Evolutionary conservation across 2,329 filamentous ascomycete species (phyloP).

Genomic region (Fusarium caatingaense): DNA sequence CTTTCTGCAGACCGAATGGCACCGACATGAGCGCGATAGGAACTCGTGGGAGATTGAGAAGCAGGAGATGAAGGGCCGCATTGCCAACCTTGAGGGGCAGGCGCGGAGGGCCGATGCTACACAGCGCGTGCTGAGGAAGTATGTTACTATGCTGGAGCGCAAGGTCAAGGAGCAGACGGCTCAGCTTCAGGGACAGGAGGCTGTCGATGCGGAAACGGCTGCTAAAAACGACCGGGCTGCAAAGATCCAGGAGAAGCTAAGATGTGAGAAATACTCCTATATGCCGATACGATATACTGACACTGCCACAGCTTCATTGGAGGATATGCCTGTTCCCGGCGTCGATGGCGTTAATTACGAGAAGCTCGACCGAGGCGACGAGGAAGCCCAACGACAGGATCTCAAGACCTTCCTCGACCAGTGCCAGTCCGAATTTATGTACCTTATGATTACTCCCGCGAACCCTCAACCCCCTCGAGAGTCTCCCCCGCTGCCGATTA

Average conservation of each 20-base stretch:
- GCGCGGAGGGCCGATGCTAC: conserved; percentile 86
- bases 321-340: conserved; percentile 57
- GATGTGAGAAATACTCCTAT: conserved; percentile 55
- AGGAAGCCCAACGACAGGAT: conserved; percentile 63
- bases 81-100: conserved; percentile 93
- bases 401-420: conserved; percentile 72
- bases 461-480: conserved; percentile 74
- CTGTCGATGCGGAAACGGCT: conserved; percentile 55
- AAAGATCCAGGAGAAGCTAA: conserved; percentile 67
- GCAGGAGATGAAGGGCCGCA: conserved; percentile 98
- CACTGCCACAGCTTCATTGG: conserved; percentile 53
- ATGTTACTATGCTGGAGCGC: conserved; percentile 88
- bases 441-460: conserved; percentile 74
- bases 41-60: conserved; percentile 99
- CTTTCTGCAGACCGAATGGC: conserved; percentile 99
- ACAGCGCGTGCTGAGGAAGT: conserved; percentile 89
- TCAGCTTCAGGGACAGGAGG: conserved; percentile 67
- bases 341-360: conserved; percentile 61
- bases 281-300: conserved; percentile 22
- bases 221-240: conserved; percentile 64
- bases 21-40: conserved; percentile 95
- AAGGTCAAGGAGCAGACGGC: conserved; percentile 86
- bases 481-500: conserved; percentile 66
- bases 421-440: conserved; percentile 74
- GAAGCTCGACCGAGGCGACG: conserved; percentile 56